Conservation (phyloP, 2,329 filamentous ascomycete genomes). For the Alternaria gaisen region DNA sequence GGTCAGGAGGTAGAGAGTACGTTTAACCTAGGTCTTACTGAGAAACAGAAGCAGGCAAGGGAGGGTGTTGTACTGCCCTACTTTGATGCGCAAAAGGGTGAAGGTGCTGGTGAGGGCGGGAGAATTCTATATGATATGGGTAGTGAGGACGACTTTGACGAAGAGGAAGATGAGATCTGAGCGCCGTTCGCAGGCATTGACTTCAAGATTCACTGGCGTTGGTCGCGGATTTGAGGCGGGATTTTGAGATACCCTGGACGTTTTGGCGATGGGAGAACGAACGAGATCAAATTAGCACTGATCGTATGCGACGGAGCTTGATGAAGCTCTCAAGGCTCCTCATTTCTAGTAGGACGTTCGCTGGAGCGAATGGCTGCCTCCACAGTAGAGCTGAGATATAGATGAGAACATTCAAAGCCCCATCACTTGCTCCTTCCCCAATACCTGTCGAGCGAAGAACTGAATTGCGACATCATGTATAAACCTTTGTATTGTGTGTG, state of each 20-base stretch:
- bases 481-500: neutral
- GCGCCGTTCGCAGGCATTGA: neutral
- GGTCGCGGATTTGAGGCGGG: conserved; percentile 1
- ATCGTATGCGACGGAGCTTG: neutral
- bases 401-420: neutral
- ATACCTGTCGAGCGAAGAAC: too few relatives aligned
- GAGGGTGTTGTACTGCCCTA: conserved; percentile 94
- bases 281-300: neutral
- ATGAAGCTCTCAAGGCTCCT: neutral
- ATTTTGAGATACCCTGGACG: conserved; percentile 22
- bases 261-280: neutral
- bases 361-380: neutral
- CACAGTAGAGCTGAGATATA: neutral
- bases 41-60: conserved; percentile 85
- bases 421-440: too few relatives aligned
- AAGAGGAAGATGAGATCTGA: conserved; percentile 91
- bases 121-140: conserved; percentile 98
- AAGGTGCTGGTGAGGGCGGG: conserved; percentile 78
- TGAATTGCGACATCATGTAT: too few relatives aligned
- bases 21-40: conserved; percentile 86
- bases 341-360: neutral
- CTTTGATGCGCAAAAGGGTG: conserved; percentile 89
- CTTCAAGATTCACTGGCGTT: neutral
- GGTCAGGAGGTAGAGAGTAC: conserved; percentile 64
- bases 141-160: conserved; percentile 94